phyloP scores from a whole-genome alignment of 495 filamentous ascomycete genomes.

The Penicillium paradoxum region DNA sequence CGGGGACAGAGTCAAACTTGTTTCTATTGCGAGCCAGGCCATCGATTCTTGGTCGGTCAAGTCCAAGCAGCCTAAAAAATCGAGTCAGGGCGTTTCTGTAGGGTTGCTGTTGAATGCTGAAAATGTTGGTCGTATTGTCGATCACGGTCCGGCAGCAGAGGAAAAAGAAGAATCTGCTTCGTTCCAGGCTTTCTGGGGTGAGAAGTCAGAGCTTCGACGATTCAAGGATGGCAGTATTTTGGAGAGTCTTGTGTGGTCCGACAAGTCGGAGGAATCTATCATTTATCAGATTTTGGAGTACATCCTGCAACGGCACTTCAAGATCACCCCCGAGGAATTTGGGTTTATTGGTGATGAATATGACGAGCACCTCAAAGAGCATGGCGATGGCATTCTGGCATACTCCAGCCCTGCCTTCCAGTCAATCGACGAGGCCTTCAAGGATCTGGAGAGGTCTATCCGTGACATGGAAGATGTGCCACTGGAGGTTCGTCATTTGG shows the following conservation, averaged over 20 bases:
- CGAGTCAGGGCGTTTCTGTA: conserved; percentile 43
- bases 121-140: conserved; percentile 67
- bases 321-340: conserved; percentile 45
- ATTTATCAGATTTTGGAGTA: conserved; percentile 75
- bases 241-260: conserved; percentile 75
- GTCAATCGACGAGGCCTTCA: conserved; percentile 56
- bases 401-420: conserved; percentile 49
- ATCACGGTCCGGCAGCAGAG: conserved; percentile 81
- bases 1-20: conserved; percentile 63
- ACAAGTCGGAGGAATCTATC: conserved; percentile 54
- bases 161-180: conserved; percentile 50
- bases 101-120: conserved; percentile 67
- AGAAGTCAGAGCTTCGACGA: conserved; percentile 50
- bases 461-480: conserved; percentile 73
- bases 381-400: conserved; percentile 32
- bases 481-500: conserved; percentile 71
- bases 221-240: conserved; percentile 53
- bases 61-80: conserved; percentile 24
- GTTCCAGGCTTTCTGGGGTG: conserved; percentile 50
- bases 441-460: conserved; percentile 65
- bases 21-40: conserved; percentile 50
- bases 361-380: conserved; percentile 47
- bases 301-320: conserved; percentile 63
- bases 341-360: conserved; percentile 59
- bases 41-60: conserved; percentile 33